phyloP scores from a whole-genome alignment of 306 rosid genomes.

The Oemleria cerasiformis region DNA sequence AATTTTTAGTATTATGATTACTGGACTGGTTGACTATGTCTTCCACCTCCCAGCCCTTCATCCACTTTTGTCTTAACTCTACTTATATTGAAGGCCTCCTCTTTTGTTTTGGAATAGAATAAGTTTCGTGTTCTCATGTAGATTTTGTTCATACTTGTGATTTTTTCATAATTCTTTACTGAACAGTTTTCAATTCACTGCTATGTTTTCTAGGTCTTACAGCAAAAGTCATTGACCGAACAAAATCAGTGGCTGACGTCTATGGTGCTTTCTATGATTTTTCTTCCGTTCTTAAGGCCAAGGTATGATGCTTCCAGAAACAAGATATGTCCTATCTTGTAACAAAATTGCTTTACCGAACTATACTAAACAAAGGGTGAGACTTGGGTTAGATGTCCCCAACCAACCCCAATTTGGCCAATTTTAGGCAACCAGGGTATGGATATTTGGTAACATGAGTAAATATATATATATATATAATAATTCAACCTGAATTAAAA shows the following conservation, averaged over 20 bases:
- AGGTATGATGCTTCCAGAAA: slow-evolving; percentile 50
- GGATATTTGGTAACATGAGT: background rate
- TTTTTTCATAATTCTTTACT: slow-evolving; percentile 8
- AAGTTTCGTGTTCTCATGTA: background rate
- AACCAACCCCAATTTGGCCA: background rate
- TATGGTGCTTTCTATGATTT: slow-evolving; percentile 92
- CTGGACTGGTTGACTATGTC: background rate
- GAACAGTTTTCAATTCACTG: slow-evolving; percentile 18
- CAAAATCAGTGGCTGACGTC: slow-evolving; percentile 80
- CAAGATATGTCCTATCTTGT: slow-evolving; percentile 20
- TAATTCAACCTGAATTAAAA: background rate
- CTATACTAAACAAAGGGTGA: background rate
- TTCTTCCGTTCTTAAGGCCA: slow-evolving; percentile 62
- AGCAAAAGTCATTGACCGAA: slow-evolving; percentile 84
- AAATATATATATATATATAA: background rate
- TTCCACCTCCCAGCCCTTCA: background rate
- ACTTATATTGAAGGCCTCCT: background rate
- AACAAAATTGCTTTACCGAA: background rate
- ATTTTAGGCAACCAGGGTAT: background rate
- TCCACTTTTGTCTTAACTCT: background rate
- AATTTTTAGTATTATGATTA: background rate
- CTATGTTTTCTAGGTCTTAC: slow-evolving; percentile 71
- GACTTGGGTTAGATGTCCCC: background rate
- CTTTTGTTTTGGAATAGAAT: background rate
- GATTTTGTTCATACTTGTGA: slow-evolving; percentile 8